Evolutionary conservation across 345 rosid genomes (phyloP), one percentile per base, ranked within the genome.

Genomic region (Sonneratia alba): DNA sequence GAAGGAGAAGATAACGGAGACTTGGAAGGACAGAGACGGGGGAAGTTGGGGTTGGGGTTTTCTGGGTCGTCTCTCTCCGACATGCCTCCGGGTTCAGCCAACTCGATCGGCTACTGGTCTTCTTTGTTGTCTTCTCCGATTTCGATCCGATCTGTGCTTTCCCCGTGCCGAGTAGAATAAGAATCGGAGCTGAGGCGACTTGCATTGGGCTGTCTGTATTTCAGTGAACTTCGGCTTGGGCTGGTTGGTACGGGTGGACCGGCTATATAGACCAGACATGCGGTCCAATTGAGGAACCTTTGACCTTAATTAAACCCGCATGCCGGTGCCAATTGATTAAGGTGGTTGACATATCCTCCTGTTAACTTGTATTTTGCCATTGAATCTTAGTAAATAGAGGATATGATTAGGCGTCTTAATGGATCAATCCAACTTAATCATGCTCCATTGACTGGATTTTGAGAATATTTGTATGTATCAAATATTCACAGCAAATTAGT

Each of bases 51-150:
- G 67, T 34, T 9, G 59, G 32, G 53, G 71, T 16, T 62, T 27
- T 37, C 73, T 1, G n/a, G 59, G 9, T 71, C 66, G 48, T 42
- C 67, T 38, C 62, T 42, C 67, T 75, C 78, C 71, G 77, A 68
- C 81, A 78, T 81, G 15, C 0, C 34, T 47, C 48, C 32, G 12
- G 34, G 9, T 4, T 57, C 34, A 34, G 32, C 2, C 1, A 11
- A 8, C 3, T 47, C 32, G 34, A 13, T 27, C 66, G 15, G 66
- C 5, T 36, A 15, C 13, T 13, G 38, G 27, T 34, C 36, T 13
- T 62, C 36, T 24, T 10, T 36, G 11, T 13, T 36, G 13, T 13
- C 65, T 34, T 62, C 66, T 27, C 18, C 66, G 32, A 27, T 27
- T 62, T 15, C 36, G 66, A 34, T 62, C 18, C 16, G 38, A 27